Evolutionary conservation across 2,329 filamentous ascomycete genomes (phyloP).

Genomic region (Fusarium sublunatum): DNA sequence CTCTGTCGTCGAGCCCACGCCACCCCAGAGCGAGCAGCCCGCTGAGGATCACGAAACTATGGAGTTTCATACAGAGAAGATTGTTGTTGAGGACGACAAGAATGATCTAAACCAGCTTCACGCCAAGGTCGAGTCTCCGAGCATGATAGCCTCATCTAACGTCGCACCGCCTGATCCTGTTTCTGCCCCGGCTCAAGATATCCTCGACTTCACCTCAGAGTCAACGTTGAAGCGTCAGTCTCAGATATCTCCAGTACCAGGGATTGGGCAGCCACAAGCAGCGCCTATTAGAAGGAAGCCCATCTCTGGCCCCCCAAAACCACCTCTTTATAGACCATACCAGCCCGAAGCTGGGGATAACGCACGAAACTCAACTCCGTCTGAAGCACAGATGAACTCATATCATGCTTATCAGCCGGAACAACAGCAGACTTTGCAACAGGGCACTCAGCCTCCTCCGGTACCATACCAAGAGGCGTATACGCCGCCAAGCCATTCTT

Average conservation of each 20-base stretch:
- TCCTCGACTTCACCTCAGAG: conserved; percentile 11
- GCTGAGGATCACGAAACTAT: neutral
- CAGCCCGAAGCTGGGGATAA: neutral
- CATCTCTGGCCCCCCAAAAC: neutral
- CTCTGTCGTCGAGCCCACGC: neutral
- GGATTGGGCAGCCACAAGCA: neutral
- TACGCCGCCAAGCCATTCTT: neutral
- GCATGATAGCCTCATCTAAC: neutral
- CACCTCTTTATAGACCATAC: conserved; percentile 21
- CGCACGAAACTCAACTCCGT: conserved; percentile 9
- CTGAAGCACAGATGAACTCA: conserved; percentile 4
- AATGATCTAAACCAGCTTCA: neutral
- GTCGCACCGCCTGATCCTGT: conserved; percentile 3
- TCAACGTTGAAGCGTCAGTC: neutral
- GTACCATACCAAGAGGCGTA: neutral
- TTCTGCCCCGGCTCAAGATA: conserved; percentile 3
- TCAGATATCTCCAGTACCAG: neutral
- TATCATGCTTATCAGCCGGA: conserved; percentile 21
- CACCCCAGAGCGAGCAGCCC: neutral
- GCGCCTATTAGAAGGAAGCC: conserved; percentile 30
- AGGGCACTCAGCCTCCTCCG: neutral
- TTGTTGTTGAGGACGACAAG: neutral
- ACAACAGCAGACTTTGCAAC: conserved; percentile 1
- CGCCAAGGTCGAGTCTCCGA: neutral
- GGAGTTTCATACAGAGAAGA: conserved; percentile 13